Conservation (phyloP, 2,329 filamentous ascomycete genomes). For the Aspergillus thermomutatus region DNA sequence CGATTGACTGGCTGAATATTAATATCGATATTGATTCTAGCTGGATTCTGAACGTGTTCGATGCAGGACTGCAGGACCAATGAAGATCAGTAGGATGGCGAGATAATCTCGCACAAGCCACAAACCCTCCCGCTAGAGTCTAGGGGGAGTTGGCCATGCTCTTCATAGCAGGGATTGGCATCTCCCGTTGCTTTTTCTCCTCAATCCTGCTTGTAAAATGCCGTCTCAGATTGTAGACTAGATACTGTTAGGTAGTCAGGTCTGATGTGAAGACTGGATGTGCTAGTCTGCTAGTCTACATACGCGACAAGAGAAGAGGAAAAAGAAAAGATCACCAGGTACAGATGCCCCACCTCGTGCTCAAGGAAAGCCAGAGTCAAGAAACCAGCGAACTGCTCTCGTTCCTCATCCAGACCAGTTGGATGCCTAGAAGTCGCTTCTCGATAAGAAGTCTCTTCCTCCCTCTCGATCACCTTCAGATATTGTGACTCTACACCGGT, state of each 20-base stretch:
- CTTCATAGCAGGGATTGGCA: constrained; percentile 6
- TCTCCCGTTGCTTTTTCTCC: constrained; percentile 6
- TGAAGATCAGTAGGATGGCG: background rate
- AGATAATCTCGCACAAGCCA: constrained; percentile 2
- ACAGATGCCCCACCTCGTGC: background rate
- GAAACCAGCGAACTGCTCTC: background rate
- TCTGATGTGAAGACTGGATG: background rate
- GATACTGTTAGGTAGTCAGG: background rate
- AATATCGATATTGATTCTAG: background rate
- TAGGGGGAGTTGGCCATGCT: background rate
- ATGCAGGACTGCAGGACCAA: constrained; percentile 1
- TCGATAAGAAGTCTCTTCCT: background rate
- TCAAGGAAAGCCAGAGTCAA: background rate
- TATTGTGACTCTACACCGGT: background rate
- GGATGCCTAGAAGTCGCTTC: background rate
- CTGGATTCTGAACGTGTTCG: constrained; percentile 3
- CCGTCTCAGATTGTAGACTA: background rate
- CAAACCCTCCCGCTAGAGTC: background rate
- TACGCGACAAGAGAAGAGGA: background rate
- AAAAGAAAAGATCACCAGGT: background rate
- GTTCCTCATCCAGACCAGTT: background rate
- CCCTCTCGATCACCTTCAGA: background rate
- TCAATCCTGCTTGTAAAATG: background rate
- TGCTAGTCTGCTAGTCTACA: background rate
- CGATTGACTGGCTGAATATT: background rate